A percentile compares a stretch with the other conserved stretches of the same genome.
Conservation (phyloP, 805 yeast genomes). For the Wickerhamomyces alni region DNA sequence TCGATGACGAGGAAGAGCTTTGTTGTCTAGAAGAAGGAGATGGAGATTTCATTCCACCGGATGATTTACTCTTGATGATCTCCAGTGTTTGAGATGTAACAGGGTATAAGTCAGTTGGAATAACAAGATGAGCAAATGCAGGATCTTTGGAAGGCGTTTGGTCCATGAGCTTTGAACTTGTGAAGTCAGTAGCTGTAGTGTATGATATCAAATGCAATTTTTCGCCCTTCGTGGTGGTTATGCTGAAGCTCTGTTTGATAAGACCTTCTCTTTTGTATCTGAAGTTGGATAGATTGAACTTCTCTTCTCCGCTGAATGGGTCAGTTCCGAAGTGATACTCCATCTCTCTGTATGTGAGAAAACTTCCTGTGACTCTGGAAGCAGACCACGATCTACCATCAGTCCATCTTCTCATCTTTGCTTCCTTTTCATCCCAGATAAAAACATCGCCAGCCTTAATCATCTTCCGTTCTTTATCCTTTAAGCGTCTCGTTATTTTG, state of each 20-base stretch:
- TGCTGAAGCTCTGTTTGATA: constrained; percentile 58
- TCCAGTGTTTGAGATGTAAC: background rate
- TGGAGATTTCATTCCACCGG: background rate
- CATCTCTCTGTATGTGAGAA: constrained; percentile 59
- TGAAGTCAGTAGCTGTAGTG: constrained; percentile 26
- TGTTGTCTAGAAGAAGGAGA: background rate
- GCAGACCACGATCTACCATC: constrained; percentile 74
- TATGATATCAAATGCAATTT: constrained; percentile 61
- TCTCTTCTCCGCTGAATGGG: background rate
- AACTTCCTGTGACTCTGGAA: constrained; percentile 59
- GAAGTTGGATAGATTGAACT: constrained; percentile 13
- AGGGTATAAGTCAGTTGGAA: constrained; percentile 33
- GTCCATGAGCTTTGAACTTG: constrained; percentile 22
- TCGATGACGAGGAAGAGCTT: background rate
- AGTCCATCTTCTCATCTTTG: constrained; percentile 75
- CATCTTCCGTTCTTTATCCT: constrained; percentile 40
- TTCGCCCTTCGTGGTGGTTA: constrained; percentile 44
- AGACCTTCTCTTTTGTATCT: constrained; percentile 46
- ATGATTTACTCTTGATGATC: background rate
- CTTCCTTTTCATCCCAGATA: constrained; percentile 67
- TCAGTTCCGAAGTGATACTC: constrained; percentile 24
- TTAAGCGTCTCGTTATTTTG: constrained; percentile 50
- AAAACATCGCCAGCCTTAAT: constrained; percentile 58
- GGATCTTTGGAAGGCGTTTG: constrained; percentile 42
- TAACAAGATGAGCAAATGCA: constrained; percentile 19